Evolutionary conservation across 768 basidiomycete genomes (phyloP).

Genomic region (Boletus pseudopeckii): DNA sequence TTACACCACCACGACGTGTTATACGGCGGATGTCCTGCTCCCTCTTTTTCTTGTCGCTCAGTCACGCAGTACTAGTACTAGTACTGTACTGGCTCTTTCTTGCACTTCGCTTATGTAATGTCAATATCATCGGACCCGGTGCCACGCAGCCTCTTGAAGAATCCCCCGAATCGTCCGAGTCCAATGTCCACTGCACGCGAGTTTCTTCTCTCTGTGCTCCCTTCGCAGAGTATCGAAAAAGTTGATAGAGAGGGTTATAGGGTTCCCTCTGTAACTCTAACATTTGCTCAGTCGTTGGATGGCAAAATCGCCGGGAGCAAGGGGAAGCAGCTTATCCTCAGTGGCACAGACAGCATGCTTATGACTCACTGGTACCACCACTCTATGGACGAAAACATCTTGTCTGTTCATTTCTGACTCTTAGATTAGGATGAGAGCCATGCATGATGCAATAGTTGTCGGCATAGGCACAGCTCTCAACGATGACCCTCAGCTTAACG

Average conservation of each 20-base stretch:
- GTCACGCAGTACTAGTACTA: no score
- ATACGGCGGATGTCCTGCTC: constrained; percentile 61
- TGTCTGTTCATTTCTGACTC: constrained; percentile 1
- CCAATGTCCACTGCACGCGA: constrained; percentile 15
- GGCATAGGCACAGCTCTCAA: constrained; percentile 88
- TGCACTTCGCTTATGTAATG: no score
- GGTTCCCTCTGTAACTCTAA: constrained; percentile 69
- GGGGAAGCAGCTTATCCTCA: constrained; percentile 75
- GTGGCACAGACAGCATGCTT: constrained; percentile 80
- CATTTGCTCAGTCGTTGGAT: constrained; percentile 85
- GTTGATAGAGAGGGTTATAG: constrained; percentile 11
- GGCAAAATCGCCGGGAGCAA: constrained; percentile 78
- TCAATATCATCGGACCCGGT: no score
- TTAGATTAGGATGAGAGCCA: constrained; percentile 70
- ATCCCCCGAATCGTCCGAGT: background rate
- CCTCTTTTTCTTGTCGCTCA: no score
- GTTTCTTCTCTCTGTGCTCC: constrained; percentile 30
- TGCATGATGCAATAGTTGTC: constrained; percentile 91
- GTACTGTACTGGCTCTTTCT: no score
- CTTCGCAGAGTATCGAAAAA: constrained; percentile 11
- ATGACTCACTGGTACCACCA: constrained; percentile 86
- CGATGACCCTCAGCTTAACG: constrained; percentile 93
- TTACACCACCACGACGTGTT: constrained; percentile 86
- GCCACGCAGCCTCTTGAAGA: no score
- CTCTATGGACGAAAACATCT: background rate